These are phyloP conservation scores for Parasitella parasitica DNA, from an alignment of 371 early-diverging fungal species.

Conservation along the genomic window DNA sequence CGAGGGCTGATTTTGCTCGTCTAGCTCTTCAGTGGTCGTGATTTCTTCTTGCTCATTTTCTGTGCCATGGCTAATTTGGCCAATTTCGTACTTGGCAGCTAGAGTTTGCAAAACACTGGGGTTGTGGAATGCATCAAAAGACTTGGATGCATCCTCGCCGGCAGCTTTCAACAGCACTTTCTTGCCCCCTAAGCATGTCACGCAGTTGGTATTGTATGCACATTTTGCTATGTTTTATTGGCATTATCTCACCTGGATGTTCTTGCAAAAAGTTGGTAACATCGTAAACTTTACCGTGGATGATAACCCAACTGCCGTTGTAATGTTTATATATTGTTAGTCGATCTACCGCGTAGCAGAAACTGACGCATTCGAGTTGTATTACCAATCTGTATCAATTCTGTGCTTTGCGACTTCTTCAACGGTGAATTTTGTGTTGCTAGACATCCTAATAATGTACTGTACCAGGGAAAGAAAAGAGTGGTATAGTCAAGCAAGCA, in stretches of 20 bases:
- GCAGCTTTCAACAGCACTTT: conserved; percentile 79
- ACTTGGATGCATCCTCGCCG: conserved; percentile 86
- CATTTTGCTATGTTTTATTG: not conserved
- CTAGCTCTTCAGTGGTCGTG: not conserved
- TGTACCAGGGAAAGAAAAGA: not conserved
- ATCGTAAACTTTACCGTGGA: conserved; percentile 82
- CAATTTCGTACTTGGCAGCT: conserved; percentile 10
- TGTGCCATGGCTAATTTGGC: conserved; percentile 1
- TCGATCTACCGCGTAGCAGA: not conserved
- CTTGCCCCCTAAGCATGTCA: conserved; percentile 46
- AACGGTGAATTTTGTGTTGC: conserved; percentile 46
- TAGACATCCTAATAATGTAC: not conserved
- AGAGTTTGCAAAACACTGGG: conserved; percentile 36
- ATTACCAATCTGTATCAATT: conserved; percentile 65
- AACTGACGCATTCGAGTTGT: not conserved
- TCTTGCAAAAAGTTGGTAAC: conserved; percentile 71
- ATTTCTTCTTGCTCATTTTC: conserved; percentile 9
- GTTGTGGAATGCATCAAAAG: conserved; percentile 88
- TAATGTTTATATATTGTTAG: not conserved
- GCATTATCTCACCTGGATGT: conserved; percentile 52
- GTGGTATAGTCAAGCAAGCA: too few relatives aligned
- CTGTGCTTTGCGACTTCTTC: conserved; percentile 82
- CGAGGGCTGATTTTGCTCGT: not conserved
- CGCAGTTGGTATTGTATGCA: too few relatives aligned
- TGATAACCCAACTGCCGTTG: conserved; percentile 78